Evolutionary conservation across 2,329 filamentous ascomycete genomes (phyloP).

Genomic region (Zasmidium cellare): DNA sequence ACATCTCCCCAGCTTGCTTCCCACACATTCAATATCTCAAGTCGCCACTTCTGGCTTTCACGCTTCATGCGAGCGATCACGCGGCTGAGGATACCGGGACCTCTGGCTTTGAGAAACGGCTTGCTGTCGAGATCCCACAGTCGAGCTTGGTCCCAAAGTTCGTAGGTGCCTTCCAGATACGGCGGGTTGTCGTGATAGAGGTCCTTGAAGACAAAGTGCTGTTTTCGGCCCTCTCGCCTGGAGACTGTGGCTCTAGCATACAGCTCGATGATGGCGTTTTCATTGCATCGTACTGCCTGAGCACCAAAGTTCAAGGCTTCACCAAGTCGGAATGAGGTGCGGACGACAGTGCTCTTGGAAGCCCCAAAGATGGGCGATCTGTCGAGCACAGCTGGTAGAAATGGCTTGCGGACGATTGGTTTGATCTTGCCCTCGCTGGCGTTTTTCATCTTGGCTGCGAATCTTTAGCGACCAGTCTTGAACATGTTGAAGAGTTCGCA

Average conservation of each 20-base stretch:
- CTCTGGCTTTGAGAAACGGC: conserved; percentile 39
- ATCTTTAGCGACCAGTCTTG: conserved; percentile 6
- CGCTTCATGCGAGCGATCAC: conserved; percentile 52
- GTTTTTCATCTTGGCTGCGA: neutral
- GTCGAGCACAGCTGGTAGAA: conserved; percentile 52
- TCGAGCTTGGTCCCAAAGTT: conserved; percentile 46
- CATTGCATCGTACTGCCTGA: conserved; percentile 48
- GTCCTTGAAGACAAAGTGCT: conserved; percentile 66
- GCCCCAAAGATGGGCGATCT: conserved; percentile 57
- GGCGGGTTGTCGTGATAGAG: conserved; percentile 61
- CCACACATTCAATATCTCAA: conserved; percentile 53
- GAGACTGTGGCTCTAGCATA: conserved; percentile 63
- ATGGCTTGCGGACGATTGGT: conserved; percentile 54
- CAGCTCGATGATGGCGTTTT: conserved; percentile 58
- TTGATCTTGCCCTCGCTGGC: conserved; percentile 22
- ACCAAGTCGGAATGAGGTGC: conserved; percentile 10
- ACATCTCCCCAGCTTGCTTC: conserved; percentile 56
- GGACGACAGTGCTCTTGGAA: conserved; percentile 34
- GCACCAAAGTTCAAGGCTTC: conserved; percentile 55
- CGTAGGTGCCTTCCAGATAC: conserved; percentile 50
- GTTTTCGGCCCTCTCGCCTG: conserved; percentile 55
- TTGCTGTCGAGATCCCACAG: conserved; percentile 48
- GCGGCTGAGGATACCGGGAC: conserved; percentile 43
- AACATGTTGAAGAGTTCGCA: neutral
- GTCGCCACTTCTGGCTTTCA: conserved; percentile 43